Conservation (phyloP, 306 rosid species). For the Castanea sativa region DNA sequence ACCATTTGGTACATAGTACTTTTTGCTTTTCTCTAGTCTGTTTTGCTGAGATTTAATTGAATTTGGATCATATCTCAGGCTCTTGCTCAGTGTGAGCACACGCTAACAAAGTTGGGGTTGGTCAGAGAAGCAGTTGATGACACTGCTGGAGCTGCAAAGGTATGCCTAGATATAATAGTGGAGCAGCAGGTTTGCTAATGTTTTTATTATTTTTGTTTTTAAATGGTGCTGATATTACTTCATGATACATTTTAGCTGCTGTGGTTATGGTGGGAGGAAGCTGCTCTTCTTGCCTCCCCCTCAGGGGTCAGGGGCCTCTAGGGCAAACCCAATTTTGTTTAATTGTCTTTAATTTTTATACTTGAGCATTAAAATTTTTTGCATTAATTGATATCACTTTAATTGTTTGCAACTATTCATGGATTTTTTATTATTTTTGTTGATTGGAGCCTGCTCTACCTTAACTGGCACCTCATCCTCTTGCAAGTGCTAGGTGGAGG, state of each 20-base stretch:
- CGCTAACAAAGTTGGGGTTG: constrained; percentile 70
- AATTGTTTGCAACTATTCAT: constrained; percentile 8
- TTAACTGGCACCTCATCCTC: no score
- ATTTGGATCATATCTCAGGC: constrained; percentile 55
- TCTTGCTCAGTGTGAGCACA: constrained; percentile 98
- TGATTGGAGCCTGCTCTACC: constrained; percentile 3
- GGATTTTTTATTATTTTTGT: constrained; percentile 2
- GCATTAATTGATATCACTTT: not conserved
- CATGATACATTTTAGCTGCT: not conserved
- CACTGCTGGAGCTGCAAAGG: constrained; percentile 98
- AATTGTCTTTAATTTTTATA: not conserved
- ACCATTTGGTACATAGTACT: constrained; percentile 1
- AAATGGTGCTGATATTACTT: not conserved
- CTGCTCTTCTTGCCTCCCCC: not conserved
- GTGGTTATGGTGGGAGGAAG: not conserved
- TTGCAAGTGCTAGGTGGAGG: no score
- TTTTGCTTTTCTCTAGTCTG: constrained; percentile 3
- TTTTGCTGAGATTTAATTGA: constrained; percentile 15
- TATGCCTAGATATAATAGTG: constrained; percentile 34
- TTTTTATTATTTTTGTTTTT: not conserved
- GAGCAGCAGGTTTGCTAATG: not conserved
- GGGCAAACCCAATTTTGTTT: not conserved
- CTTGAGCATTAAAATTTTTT: not conserved
- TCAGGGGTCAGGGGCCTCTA: not conserved
- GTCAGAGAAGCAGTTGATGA: constrained; percentile 91